Conservation (phyloP, 2,329 filamentous ascomycete species). For the Apiospora marii region DNA sequence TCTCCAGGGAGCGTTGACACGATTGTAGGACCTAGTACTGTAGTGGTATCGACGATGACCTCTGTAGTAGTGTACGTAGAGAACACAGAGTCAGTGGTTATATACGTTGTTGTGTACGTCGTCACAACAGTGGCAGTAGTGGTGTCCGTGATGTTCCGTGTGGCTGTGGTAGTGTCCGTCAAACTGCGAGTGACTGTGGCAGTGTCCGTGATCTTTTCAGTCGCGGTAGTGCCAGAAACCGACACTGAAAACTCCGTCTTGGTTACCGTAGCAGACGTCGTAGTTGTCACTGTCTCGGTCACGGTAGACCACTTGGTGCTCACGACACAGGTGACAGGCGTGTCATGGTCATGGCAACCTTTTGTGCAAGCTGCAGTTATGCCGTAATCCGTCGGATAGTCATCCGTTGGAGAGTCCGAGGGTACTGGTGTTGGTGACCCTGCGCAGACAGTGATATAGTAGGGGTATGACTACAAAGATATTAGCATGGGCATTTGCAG, state of each 20-base stretch:
- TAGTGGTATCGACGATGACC: slow-evolving; percentile 32
- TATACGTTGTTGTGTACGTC: slow-evolving; percentile 38
- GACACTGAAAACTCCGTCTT: slow-evolving; percentile 19
- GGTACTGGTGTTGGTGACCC: slow-evolving; percentile 1
- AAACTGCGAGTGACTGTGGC: neutral
- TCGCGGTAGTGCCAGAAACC: slow-evolving; percentile 2
- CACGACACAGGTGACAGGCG: slow-evolving; percentile 11
- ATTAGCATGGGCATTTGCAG: neutral
- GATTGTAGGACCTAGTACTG: neutral
- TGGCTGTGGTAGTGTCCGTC: slow-evolving; percentile 33
- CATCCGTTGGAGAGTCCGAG: slow-evolving; percentile 10
- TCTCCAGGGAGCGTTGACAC: neutral
- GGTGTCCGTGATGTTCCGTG: slow-evolving; percentile 31
- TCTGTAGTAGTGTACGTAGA: slow-evolving; percentile 41
- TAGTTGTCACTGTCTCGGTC: slow-evolving; percentile 24
- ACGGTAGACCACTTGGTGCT: slow-evolving; percentile 22
- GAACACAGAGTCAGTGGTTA: slow-evolving; percentile 42
- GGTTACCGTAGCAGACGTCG: neutral
- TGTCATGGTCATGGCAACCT: neutral
- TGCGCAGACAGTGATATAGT: slow-evolving; percentile 21
- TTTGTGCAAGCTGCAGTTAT: slow-evolving; percentile 22
- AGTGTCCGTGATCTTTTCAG: neutral
- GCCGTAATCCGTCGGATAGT: neutral
- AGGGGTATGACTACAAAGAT: slow-evolving; percentile 25
- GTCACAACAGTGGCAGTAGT: slow-evolving; percentile 33